Percentiles rank a stretch among this genome's conserved stretches.
These are phyloP conservation scores for Fragaria ananassa DNA, from an alignment of 306 rosid genomes.

Conservation along the genomic window DNA sequence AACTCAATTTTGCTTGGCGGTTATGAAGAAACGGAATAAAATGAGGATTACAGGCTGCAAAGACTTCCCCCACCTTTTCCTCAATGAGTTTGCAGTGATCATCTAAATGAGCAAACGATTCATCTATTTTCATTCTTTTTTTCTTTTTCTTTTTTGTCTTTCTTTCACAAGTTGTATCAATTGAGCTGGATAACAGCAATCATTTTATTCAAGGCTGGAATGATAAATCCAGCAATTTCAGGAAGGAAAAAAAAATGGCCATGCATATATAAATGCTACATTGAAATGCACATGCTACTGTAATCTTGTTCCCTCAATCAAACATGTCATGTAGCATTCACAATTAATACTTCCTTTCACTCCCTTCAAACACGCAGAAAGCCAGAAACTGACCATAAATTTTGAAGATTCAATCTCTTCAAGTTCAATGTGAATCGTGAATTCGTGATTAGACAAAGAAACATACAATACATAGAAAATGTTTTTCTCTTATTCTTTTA, in stretches of 20 bases:
- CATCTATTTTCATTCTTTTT: not conserved
- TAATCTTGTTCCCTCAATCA: conserved; percentile 44
- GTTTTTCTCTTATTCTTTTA: not conserved
- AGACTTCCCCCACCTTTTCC: not conserved
- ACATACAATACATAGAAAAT: not conserved
- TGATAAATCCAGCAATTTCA: conserved; percentile 21
- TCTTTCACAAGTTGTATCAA: not conserved
- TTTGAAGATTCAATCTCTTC: not conserved
- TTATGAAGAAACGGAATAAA: not conserved
- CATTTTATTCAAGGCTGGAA: conserved; percentile 23
- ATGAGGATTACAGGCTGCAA: not conserved
- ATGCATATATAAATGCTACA: conserved; percentile 52
- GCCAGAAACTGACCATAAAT: conserved; percentile 6
- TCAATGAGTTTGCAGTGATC: not conserved
- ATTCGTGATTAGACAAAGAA: not conserved
- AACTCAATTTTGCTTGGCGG: not conserved
- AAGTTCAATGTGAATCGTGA: not conserved
- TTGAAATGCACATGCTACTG: conserved; percentile 60
- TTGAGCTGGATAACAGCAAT: conserved; percentile 21
- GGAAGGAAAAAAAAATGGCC: conserved; percentile 20
- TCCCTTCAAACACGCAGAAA: not conserved
- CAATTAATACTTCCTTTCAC: conserved; percentile 31
- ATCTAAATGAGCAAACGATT: not conserved
- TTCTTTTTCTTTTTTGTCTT: not conserved
- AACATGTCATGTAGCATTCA: conserved; percentile 34